These are phyloP conservation scores for Rhizopogon roseolus DNA, from an alignment of 768 basidiomycete genomes.

Conservation along the genomic window DNA sequence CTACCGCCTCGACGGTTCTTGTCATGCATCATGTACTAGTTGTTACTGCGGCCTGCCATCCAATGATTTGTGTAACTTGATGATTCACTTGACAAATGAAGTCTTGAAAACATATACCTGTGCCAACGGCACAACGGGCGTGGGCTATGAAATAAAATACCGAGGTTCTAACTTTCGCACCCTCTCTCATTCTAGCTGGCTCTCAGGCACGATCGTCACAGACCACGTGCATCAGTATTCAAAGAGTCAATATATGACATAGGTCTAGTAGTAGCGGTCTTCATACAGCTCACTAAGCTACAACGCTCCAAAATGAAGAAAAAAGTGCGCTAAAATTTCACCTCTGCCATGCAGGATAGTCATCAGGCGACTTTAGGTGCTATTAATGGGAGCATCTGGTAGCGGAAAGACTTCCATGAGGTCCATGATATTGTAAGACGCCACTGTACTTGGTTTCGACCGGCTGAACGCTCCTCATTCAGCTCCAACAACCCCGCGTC, in stretches of 20 bases:
- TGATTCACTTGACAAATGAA: no score
- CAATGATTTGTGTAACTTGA: no score
- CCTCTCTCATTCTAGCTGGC: no score
- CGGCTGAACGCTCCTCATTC: constrained; percentile 8
- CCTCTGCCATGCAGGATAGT: not conserved
- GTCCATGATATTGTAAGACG: constrained; percentile 91
- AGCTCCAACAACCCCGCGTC: constrained; percentile 95
- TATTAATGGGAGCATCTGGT: constrained; percentile 96
- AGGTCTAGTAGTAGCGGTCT: not conserved
- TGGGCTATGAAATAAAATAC: no score
- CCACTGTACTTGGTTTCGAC: constrained; percentile 1
- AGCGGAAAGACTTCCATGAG: constrained; percentile 98
- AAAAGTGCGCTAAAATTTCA: constrained; percentile 15
- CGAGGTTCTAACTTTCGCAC: no score
- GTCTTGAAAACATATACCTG: no score
- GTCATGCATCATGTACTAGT: not conserved
- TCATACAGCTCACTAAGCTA: not conserved
- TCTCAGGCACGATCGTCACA: no score
- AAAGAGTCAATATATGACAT: no score
- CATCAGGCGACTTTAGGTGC: constrained; percentile 50
- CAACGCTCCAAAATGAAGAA: constrained; percentile 22
- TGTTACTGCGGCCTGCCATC: not conserved
- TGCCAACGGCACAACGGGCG: no score
- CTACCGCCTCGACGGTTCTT: not conserved
- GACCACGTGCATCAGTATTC: no score